Percentiles rank a stretch among this genome's conserved stretches.
Conservation (phyloP, 768 basidiomycete species). For the Termitomyces sp. region DNA sequence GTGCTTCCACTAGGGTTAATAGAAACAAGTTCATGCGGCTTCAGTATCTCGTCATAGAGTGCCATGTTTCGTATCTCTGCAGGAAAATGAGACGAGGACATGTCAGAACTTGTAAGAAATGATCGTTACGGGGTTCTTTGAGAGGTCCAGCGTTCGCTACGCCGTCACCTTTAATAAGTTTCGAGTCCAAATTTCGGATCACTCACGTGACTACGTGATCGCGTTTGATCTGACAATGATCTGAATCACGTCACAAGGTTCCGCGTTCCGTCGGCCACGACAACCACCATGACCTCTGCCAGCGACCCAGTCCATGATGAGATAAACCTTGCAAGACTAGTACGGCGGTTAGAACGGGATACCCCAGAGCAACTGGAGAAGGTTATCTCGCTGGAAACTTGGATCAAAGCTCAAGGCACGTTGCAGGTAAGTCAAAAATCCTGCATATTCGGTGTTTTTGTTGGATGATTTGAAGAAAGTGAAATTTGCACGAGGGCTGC, state of each 20-base stretch:
- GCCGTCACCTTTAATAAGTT: background rate
- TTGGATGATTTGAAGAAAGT: slow-evolving; percentile 28
- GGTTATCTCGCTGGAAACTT: slow-evolving; percentile 20
- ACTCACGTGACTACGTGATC: slow-evolving; percentile 7
- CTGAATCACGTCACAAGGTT: background rate
- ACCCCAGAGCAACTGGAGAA: slow-evolving; percentile 32
- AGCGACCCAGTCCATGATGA: slow-evolving; percentile 43
- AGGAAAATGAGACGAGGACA: slow-evolving; percentile 1
- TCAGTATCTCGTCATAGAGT: background rate
- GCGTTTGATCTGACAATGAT: background rate
- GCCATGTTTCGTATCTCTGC: background rate
- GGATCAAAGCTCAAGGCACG: slow-evolving; percentile 50
- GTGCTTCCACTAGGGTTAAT: slow-evolving; percentile 2
- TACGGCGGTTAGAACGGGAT: slow-evolving; percentile 55
- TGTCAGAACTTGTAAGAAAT: background rate
- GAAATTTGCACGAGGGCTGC: slow-evolving; percentile 48
- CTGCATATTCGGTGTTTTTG: background rate
- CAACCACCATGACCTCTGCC: background rate
- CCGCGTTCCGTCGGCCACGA: background rate
- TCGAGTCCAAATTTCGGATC: slow-evolving; percentile 8
- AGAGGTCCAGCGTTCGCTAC: background rate
- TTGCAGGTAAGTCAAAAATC: slow-evolving; percentile 41
- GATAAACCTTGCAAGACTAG: slow-evolving; percentile 59
- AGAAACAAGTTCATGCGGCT: background rate
- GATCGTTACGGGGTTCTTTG: background rate